Percentiles rank a stretch among this genome's conserved stretches.
Evolutionary conservation across 192 early-diverging fungal genomes (phyloP).

Genomic region (Neocallimastix lanati): DNA sequence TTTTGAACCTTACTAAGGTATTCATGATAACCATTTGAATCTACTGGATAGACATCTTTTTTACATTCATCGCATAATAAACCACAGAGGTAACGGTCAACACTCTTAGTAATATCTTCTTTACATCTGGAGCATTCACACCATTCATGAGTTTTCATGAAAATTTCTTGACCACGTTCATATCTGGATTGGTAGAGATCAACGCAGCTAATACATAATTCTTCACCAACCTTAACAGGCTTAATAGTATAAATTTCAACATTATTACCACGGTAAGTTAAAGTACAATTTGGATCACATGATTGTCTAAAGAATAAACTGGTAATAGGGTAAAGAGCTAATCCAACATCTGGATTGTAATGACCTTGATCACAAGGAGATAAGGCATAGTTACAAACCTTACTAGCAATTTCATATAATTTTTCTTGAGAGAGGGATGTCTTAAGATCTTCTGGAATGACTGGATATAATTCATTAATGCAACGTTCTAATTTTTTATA

Average conservation of each 20-base stretch:
- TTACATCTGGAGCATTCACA: constrained; percentile 56
- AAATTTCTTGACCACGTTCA: constrained; percentile 48
- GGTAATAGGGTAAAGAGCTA: constrained; percentile 52
- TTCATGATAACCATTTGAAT: neutral
- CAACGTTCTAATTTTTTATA: neutral
- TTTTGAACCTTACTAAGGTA: neutral
- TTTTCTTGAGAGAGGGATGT: neutral
- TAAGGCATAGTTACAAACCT: neutral
- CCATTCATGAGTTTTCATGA: constrained; percentile 51
- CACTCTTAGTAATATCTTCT: neutral
- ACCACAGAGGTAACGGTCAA: neutral
- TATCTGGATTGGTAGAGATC: constrained; percentile 50
- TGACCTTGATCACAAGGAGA: neutral
- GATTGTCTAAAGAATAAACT: constrained; percentile 47
- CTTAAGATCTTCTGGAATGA: neutral
- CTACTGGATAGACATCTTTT: neutral
- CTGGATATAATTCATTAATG: neutral
- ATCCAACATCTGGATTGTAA: constrained; percentile 24
- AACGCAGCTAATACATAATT: constrained; percentile 45
- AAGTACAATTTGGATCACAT: constrained; percentile 54
- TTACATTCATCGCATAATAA: neutral
- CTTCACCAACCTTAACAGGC: constrained; percentile 29
- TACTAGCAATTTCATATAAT: neutral
- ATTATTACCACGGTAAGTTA: constrained; percentile 32
- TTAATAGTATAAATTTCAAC: constrained; percentile 39